phyloP scores from a whole-genome alignment of 768 basidiomycete genomes.

The Mycena pura region DNA sequence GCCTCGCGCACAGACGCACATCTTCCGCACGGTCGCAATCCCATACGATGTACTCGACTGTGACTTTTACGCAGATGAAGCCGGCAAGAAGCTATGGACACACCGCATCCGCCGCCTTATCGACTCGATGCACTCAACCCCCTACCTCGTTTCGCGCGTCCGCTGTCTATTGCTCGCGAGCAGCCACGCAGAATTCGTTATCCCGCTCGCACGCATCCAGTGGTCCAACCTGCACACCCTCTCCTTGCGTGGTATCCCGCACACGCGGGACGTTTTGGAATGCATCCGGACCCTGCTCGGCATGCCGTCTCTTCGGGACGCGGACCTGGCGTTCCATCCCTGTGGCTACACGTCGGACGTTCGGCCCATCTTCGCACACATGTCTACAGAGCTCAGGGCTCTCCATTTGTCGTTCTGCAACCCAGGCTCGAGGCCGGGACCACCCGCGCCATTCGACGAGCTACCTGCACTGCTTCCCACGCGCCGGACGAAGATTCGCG shows the following conservation, averaged over 20 bases:
- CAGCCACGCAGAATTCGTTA: not conserved
- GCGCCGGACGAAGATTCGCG: not conserved
- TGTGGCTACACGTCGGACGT: not conserved
- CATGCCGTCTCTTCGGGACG: not conserved
- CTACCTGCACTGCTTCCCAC: no score
- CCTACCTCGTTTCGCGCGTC: not conserved
- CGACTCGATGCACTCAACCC: not conserved
- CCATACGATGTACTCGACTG: not conserved
- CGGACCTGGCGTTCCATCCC: no score
- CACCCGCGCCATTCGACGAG: no score
- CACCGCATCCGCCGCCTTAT: no score
- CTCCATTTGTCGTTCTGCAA: no score
- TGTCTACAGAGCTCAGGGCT: not conserved
- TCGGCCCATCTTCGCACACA: not conserved
- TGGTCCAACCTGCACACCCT: not conserved
- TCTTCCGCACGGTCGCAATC: not conserved
- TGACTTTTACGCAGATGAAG: no score
- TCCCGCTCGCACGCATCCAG: not conserved
- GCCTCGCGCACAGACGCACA: not conserved
- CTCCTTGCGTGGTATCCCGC: not conserved
- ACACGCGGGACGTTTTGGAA: not conserved
- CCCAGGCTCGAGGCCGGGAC: no score
- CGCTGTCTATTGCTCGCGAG: not conserved
- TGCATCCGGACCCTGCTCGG: not conserved
- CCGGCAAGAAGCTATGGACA: no score